phyloP scores from a whole-genome alignment of 164 flowering plant species.

The Annona cherimola region DNA sequence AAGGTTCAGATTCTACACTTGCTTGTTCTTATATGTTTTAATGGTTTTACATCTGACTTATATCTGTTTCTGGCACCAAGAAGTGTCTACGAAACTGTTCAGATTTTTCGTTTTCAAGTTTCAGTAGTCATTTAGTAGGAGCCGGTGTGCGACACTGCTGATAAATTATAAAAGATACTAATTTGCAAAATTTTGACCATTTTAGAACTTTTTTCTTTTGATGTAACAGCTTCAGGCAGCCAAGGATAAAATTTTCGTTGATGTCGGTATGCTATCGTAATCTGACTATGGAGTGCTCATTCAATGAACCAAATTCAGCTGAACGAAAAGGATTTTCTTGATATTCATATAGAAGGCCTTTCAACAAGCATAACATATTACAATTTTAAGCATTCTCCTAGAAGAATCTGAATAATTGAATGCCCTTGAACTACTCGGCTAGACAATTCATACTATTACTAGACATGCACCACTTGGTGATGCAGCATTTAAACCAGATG shows the following conservation, averaged over 20 bases:
- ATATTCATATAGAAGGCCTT: too few relatives aligned
- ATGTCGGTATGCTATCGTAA: slow-evolving; percentile 69
- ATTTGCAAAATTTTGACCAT: too few relatives aligned
- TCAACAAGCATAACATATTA: too few relatives aligned
- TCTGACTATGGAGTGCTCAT: neutral
- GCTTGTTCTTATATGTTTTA: neutral
- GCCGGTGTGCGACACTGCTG: neutral
- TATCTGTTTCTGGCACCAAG: too few relatives aligned
- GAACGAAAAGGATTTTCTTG: too few relatives aligned
- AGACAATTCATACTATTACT: too few relatives aligned
- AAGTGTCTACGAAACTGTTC: neutral
- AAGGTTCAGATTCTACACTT: slow-evolving; percentile 43
- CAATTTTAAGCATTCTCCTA: too few relatives aligned
- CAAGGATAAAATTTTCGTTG: slow-evolving; percentile 54
- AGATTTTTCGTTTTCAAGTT: neutral
- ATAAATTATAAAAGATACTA: neutral
- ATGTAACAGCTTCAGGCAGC: slow-evolving; percentile 65
- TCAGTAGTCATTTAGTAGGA: neutral
- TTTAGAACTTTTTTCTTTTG: neutral
- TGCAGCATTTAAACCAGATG: too few relatives aligned
- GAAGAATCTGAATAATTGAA: too few relatives aligned
- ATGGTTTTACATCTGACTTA: neutral
- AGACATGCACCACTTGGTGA: too few relatives aligned
- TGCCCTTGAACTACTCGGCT: too few relatives aligned
- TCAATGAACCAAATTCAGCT: neutral